Conservation (phyloP, 768 basidiomycete genomes). For the Leccinum barrowsii region DNA sequence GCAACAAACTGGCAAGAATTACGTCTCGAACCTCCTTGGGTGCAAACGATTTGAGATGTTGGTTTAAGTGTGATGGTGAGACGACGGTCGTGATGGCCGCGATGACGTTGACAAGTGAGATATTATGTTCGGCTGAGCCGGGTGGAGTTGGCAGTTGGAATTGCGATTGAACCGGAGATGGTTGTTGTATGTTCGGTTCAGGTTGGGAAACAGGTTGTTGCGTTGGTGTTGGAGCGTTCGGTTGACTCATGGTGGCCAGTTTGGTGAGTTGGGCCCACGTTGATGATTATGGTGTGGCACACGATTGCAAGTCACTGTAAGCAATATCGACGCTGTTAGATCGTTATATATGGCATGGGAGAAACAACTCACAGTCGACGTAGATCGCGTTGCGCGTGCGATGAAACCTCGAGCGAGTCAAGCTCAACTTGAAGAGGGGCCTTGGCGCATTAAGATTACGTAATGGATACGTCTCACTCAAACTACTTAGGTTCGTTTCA, state of each 20-base stretch:
- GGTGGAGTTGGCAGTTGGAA: slow-evolving; percentile 3
- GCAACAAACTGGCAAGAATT: slow-evolving; percentile 50
- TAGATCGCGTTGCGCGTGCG: slow-evolving; percentile 3
- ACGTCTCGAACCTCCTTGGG: slow-evolving; percentile 58
- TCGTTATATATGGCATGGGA: not conserved
- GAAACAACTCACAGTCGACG: slow-evolving; percentile 6
- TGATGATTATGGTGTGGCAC: not conserved
- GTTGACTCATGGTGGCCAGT: slow-evolving; percentile 23
- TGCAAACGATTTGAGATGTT: slow-evolving; percentile 42
- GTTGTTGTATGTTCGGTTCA: slow-evolving; percentile 14
- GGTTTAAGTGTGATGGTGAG: slow-evolving; percentile 37
- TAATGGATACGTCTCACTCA: not conserved
- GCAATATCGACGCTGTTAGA: not conserved
- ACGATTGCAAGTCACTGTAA: not conserved
- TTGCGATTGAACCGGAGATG: slow-evolving; percentile 13
- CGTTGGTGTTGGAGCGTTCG: slow-evolving; percentile 23
- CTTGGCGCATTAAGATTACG: not conserved
- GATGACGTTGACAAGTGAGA: slow-evolving; percentile 40
- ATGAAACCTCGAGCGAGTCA: not conserved
- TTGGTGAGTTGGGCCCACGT: not conserved
- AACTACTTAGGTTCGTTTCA: too few relatives aligned
- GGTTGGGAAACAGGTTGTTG: slow-evolving; percentile 16
- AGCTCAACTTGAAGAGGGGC: not conserved
- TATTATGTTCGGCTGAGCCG: not conserved
- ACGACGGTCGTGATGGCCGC: slow-evolving; percentile 44